phyloP scores from a whole-genome alignment of 805 yeast genomes.

The Saccharomycopsis sp. region DNA sequence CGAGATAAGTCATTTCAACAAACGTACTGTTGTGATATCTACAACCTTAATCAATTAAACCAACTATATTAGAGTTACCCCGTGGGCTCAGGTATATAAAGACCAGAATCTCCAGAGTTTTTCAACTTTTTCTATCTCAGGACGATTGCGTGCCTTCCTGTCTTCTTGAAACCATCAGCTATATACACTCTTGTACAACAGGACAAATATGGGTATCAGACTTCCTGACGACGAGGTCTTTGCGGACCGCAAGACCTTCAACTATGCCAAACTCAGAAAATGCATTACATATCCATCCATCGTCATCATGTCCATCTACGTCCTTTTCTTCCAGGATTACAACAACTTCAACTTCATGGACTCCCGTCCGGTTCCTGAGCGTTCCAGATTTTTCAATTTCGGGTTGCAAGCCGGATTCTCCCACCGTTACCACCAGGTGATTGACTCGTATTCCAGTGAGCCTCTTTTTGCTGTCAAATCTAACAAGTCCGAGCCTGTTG shows the following conservation, averaged over 20 bases:
- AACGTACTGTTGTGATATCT: no score
- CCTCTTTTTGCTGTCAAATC: not conserved
- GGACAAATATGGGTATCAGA: not conserved
- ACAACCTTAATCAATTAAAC: no score
- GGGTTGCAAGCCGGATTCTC: not conserved
- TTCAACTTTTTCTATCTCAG: no score
- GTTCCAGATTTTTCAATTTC: not conserved
- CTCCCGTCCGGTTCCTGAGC: not conserved
- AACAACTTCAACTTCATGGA: not conserved
- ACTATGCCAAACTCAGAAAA: not conserved
- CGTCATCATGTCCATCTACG: not conserved
- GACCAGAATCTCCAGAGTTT: no score
- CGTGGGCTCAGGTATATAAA: not conserved
- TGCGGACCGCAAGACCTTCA: not conserved
- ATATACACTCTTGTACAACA: no score
- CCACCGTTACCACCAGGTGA: not conserved
- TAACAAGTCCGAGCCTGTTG: no score
- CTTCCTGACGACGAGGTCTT: not conserved
- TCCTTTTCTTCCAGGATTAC: not conserved
- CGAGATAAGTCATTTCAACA: no score
- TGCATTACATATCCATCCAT: not conserved
- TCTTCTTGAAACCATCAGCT: no score
- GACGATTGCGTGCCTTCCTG: no score
- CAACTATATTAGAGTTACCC: no score
- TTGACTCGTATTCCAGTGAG: not conserved